Percentiles rank a stretch among this genome's conserved stretches.
phyloP scores from a whole-genome alignment of 108 stramenopile species.

The Nannochloropsis oceanica region DNA sequence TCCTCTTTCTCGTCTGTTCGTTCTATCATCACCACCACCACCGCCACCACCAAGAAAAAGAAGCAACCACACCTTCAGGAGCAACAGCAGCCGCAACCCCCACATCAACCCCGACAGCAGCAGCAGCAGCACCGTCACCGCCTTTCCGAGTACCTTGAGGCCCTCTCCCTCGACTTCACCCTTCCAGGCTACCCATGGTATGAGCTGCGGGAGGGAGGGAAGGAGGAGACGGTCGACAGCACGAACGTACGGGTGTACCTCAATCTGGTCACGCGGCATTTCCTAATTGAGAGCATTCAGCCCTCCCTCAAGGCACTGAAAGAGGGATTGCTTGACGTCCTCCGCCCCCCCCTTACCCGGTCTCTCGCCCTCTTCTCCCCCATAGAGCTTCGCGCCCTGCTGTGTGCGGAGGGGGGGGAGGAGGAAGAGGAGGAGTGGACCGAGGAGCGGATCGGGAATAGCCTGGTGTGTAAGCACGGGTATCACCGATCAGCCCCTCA shows the following conservation, averaged over 20 bases:
- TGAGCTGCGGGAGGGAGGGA: not conserved
- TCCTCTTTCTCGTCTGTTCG: too few species aligned
- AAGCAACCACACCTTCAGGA: not conserved
- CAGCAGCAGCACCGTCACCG: not conserved
- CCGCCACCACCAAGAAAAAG: not conserved
- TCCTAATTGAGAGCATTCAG: not conserved
- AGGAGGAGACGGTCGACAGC: not conserved
- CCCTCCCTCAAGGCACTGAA: too few species aligned
- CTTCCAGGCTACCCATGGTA: conserved; percentile 21
- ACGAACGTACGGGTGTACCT: too few species aligned
- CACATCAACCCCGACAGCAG: not conserved
- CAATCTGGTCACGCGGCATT: not conserved
- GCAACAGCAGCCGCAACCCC: not conserved
- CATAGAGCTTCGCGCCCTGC: too few species aligned
- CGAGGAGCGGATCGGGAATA: too few species aligned
- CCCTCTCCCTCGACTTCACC: conserved; percentile 18
- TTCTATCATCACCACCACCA: too few species aligned
- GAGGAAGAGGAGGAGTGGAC: too few species aligned
- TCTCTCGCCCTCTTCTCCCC: too few species aligned
- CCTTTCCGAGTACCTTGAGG: not conserved
- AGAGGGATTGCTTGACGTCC: too few species aligned
- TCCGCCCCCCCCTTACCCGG: too few species aligned
- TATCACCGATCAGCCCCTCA: not conserved
- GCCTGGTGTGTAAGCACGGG: too few species aligned
- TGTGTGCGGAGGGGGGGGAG: too few species aligned